These are phyloP conservation scores for Xylaria sp. DNA, from an alignment of 2,329 filamentous ascomycete genomes.

Conservation along the genomic window DNA sequence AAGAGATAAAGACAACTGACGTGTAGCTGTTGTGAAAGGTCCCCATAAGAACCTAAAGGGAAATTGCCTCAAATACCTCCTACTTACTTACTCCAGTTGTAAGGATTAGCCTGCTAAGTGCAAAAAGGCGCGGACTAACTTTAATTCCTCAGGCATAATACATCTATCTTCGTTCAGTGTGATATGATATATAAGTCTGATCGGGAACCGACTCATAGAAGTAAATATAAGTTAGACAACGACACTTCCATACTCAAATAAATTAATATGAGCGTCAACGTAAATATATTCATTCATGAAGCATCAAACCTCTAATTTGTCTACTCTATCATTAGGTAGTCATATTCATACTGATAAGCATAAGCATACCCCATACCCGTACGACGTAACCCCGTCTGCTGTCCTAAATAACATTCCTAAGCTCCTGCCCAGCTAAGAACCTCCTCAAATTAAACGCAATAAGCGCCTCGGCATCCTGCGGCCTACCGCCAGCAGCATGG, in stretches of 20 bases:
- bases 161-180: no score
- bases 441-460: constrained; percentile 70
- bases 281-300: not conserved
- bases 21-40: no score
- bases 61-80: no score
- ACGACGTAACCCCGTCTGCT: not conserved
- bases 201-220: no score
- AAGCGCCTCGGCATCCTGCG: constrained; percentile 67
- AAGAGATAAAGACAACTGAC: no score
- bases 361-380: not conserved
- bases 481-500: constrained; percentile 68
- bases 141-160: no score
- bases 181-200: no score
- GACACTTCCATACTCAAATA: not conserved
- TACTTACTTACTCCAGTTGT: no score
- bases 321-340: not conserved
- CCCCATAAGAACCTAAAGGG: no score
- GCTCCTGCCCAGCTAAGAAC: constrained; percentile 66
- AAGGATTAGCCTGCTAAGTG: no score
- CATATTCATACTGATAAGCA: not conserved
- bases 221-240: not conserved
- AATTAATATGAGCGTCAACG: not conserved
- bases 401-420: constrained; percentile 64
- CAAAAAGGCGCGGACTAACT: no score
- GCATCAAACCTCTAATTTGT: not conserved